Evolutionary conservation across 1,284 basidiomycete species (phyloP), one percentile per base, ranked within the genome.

Genomic region (Marasmius tenuissimus): DNA sequence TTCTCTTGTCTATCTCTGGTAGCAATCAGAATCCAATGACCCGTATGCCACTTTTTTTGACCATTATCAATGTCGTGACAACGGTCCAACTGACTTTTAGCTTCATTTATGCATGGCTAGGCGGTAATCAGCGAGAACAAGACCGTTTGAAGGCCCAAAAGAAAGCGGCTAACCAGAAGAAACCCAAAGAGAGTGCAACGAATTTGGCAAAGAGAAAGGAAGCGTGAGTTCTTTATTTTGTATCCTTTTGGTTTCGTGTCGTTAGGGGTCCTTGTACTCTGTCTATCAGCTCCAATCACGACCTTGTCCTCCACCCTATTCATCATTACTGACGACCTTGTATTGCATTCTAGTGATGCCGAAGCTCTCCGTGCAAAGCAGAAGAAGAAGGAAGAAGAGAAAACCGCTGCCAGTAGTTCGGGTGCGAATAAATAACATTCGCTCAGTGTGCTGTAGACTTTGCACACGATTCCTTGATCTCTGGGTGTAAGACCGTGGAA

Each of bases 91-190:
- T 40, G 38, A 40, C 54, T 40, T 54, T 16, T 2, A 47, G 16
- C 14, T 47, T 47, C n/a, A 20, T 14, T 20, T n/a, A 20, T 18
- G 16, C 8, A 47, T 47, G 45, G 20, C 16, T 47, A 93, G 91
- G 91, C 70, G 91, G 91, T 67, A 92, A 93, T 72, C 91, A 93
- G 73, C 85, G 91, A 59, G 91, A 93, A 16, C 81, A 77, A 73
- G 91, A 89, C 73, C 89, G 91, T 66, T 73, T 75, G 37, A 87
- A 86, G 71, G 87, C 89, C 10, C 85, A 86, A 78, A 93, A 93
- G 78, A 92, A 91, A 73, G 75, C 78, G 6, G 82, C 80, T 16
- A 73, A 77, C 2, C 73, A 73, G 57, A 88, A 88, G 73, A 88
- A 88, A 72, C 73, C 85, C 47, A 92, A 91, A 75, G 89, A 92